Percentiles rank a stretch among this genome's conserved stretches.
Evolutionary conservation across 1,284 basidiomycete genomes (phyloP).

Genomic region (Schizophyllum commune): DNA sequence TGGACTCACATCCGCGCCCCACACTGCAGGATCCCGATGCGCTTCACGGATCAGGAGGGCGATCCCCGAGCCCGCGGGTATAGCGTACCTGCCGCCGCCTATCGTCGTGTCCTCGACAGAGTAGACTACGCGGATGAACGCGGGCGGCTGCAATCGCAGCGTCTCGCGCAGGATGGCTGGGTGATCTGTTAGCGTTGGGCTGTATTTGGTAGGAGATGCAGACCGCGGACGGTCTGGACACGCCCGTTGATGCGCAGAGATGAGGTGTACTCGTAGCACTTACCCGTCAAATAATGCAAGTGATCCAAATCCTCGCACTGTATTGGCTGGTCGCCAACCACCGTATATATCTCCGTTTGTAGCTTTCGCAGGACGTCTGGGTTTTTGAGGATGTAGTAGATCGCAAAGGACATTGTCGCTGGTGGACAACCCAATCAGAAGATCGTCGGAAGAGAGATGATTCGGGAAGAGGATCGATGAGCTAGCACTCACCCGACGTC

Average conservation of each 20-base stretch:
- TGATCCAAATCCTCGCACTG: constrained; percentile 32
- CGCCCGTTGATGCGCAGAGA: too few species aligned
- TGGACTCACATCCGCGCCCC: constrained; percentile 40
- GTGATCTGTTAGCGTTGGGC: background rate
- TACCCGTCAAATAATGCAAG: constrained; percentile 35
- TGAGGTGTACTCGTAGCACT: too few species aligned
- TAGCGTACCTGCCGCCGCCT: constrained; percentile 33
- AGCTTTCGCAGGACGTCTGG: constrained; percentile 35
- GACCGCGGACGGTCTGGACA: too few species aligned
- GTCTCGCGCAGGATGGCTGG: constrained; percentile 40
- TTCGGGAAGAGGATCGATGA: background rate
- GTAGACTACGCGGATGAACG: constrained; percentile 26
- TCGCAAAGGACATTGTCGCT: constrained; percentile 30
- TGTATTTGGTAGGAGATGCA: too few species aligned
- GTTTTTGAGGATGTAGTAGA: constrained; percentile 39
- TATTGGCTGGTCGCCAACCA: constrained; percentile 30
- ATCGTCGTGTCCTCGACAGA: constrained; percentile 30
- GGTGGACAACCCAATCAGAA: constrained; percentile 34
- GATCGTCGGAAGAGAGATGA: constrained; percentile 23
- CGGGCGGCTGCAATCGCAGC: constrained; percentile 37
- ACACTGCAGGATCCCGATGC: constrained; percentile 37
- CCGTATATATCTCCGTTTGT: constrained; percentile 37
- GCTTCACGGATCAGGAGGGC: constrained; percentile 24
- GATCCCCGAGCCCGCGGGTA: constrained; percentile 27
- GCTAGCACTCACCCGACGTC: background rate